Base-by-base conservation (phyloP, 2,329 filamentous ascomycete species). In the Penicillium sp. region DNA sequence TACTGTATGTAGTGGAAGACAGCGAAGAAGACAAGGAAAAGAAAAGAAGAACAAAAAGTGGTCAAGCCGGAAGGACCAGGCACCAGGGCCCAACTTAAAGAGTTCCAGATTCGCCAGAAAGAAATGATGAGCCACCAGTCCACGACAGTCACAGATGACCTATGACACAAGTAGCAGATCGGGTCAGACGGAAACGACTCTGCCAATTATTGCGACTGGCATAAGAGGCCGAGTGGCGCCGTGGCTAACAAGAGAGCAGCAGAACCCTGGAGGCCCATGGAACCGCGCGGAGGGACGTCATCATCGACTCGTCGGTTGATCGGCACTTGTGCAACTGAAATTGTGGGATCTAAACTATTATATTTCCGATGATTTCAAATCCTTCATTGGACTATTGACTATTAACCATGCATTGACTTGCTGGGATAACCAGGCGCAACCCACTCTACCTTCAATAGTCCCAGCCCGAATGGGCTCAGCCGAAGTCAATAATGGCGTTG, bases 211-310 rank as follows among this genome's bases (percentile, higher is more conserved):
- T 55, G 33, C 24, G 53, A 54, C 35, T 28, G 53, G 53, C 17
- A 55, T 45, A 12, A 35, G 28, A 51, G 26, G 58, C 54, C 45
- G 60, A 60, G 61, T 63, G 60, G 63, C 60, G 63, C 45, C 50
- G 37, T 55, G 53, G 53, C 51, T 61, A 56, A 53, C 55, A 30
- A 56, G 9, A 17, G 35, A 24, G n/a, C 40, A 49, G 28, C 30
- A 33, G 30, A 33, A 33, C 30, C 30, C 12, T 33, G 30, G 30
- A 33, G 9, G 9, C 47, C 58, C 56, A 56, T 59, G 61, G 64
- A 61, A 60, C 12, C 59, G 61, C 64, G 59, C 61, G 64, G 61
- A 63, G 28, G 59, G 50, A 66, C 64, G 64, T 66, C 64, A 65
- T 62, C 60, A 62, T 64, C 61, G 63, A 64, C 59, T 64, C 51